Base-by-base conservation (phyloP, 75 land plant species). In the Selaginella tamariscina region DNA sequence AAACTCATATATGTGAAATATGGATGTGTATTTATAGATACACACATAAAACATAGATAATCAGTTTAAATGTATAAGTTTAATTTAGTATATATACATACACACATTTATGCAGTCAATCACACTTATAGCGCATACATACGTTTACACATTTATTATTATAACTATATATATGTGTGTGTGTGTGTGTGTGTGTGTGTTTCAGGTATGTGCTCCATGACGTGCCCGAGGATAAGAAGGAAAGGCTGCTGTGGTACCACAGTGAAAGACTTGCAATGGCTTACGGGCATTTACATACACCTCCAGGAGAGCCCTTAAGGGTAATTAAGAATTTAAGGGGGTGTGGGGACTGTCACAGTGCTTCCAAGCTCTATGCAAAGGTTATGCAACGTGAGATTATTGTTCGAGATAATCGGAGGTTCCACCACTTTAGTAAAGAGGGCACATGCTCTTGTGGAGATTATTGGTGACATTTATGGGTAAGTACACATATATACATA, bases 141-240 rank as follows among this genome's bases (percentile, higher is more conserved):
- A n/a, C n/a, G n/a, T n/a, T n/a, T n/a, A n/a, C n/a, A n/a, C n/a
- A n/a, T n/a, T n/a, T n/a, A n/a, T n/a, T n/a, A n/a, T n/a, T n/a
- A n/a, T n/a, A n/a, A n/a, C n/a, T n/a, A n/a, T n/a, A n/a, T n/a
- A n/a, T n/a, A n/a, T n/a, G n/a, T n/a, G n/a, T n/a, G n/a, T n/a
- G n/a, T n/a, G n/a, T n/a, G n/a, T n/a, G n/a, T n/a, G n/a, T n/a
- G n/a, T n/a, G n/a, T n/a, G n/a, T n/a, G n/a, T n/a, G n/a, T n/a
- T n/a, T n/a, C n/a, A n/a, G n/a, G n/a, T 39, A 39, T 15, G 49
- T 39, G 5, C 66, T 65, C 13, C 66, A 65, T 13, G 66, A 65
- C 31, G 31, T 65, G 27, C 32, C 29, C 27, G 66, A 65, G 66
- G 66, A 65, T 24, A 30, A 65, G 27, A 65, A 65, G 66, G 66